Evolutionary conservation across 768 basidiomycete species (phyloP), one percentile per base, ranked within the genome.

Genomic region (Leccinum truebloodii): DNA sequence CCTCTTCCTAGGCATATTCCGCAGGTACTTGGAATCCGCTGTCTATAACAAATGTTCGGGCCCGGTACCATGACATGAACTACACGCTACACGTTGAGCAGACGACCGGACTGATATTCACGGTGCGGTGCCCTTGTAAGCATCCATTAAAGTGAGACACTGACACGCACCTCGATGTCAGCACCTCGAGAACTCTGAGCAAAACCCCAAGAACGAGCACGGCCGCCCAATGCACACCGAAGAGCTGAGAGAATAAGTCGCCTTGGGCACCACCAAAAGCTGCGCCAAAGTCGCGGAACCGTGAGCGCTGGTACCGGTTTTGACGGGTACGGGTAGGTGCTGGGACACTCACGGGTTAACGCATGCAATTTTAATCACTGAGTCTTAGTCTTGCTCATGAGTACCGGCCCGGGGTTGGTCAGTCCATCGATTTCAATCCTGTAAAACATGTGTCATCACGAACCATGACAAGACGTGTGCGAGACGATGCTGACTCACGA

Each of bases 21-120:
- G 76, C 97, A 99, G 32, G 94, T 94, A 62, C 87, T 72, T 94
- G 92, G 85, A 99, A 98, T 16, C 97, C 97, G 72, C 83, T 89
- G 70, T 93, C 88, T 69, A 99, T 84, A 55, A 93, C 87, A 74
- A 91, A 98, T 18, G 94, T 92, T 73, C 88, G 85, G 35, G 89
- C 50, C 97, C 97, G 24, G 90, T 82, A 58, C 97, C 97, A 59
- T 86, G 82, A 76, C 97, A 99, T 37, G 87, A 76, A 54, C 78
- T 69, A 76, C 97, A 99, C 95, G 39, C 85, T 83, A 77, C 97
- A 99, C 9, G 92, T 83, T 44, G 77, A 76, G 73, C 97, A 98
- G 66, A 93, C 84, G 46, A 98, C 84, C 12, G 95, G 93, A 20
- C 85, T 86, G 61, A 92, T 80, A 58, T 83, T 86, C 66, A 98